Base-by-base conservation (phyloP, 768 basidiomycete species). In the Lactarius trivialis region DNA sequence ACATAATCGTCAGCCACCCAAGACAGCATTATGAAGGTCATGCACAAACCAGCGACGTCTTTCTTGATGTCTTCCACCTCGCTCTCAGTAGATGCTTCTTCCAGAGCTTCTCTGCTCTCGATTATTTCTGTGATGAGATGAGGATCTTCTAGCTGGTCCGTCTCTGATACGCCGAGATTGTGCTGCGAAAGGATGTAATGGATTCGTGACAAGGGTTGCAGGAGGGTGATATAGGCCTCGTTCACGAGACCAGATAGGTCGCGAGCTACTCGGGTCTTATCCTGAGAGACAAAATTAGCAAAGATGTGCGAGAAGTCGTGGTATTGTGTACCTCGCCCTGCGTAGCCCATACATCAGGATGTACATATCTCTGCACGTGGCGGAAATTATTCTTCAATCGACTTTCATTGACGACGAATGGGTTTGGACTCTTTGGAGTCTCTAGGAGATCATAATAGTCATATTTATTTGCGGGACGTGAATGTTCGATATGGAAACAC, bases 271-370 rank as follows among this genome's bases (percentile, higher is more conserved):
- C 79, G 78, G 68, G 82, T 80, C 61, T 83, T 80, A 60, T 77
- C 75, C 86, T 87, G 17, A 58, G 50, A n/a, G 41, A 36, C 11
- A 26, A n/a, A 5, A 21, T 59, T 24, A 60, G 26, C 19, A 51
- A 21, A 57, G 58, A 33, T 8, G 24, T 9, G 19, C 19, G 17
- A 12, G 24, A 43, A 12, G 15, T 19, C 3, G 12, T 49, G 28
- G 5, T 7, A 33, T 33, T 14, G 24, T 73, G 57, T 65, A 88
- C 89, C 63, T 80, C 73, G 60, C 84, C 84, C 69, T 82, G 80
- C 33, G 83, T 81, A 36, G 85, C 81, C 88, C 90, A 96, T 14
- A 85, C 79, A 71, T 98, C 94, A 0, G 94, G 94, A 76, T 98
- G 94, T 56, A 91, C 85, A 24, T 83, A 75, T 24, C 84, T 79